These are phyloP conservation scores for Cryptococcus neoformans DNA, from an alignment of 1,284 basidiomycete genomes.

Conservation along the genomic window DNA sequence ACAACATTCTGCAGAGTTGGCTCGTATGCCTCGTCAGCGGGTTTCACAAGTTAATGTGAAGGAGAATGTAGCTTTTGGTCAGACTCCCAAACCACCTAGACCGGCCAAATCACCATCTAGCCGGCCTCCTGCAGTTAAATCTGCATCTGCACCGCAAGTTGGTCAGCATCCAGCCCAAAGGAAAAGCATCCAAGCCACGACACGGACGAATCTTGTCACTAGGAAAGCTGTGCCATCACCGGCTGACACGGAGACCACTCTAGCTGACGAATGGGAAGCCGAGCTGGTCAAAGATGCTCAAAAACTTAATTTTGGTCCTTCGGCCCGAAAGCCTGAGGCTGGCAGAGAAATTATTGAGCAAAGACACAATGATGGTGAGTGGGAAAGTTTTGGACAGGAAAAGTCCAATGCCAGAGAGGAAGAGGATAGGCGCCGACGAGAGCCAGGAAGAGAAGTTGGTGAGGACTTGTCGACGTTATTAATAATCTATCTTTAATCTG, in stretches of 20 bases:
- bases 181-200: not conserved
- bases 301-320: constrained; percentile 3
- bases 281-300: constrained; percentile 10
- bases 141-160: not conserved
- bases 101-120: not conserved
- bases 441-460: constrained; percentile 27
- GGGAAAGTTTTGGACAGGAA: constrained; percentile 33
- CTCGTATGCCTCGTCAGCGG: not conserved
- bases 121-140: not conserved
- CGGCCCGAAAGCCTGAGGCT: not conserved
- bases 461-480: not conserved
- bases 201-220: not conserved
- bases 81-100: not conserved
- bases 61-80: not conserved
- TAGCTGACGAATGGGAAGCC: constrained; percentile 16
- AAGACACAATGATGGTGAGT: constrained; percentile 15
- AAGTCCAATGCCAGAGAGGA: constrained; percentile 15
- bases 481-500: too few species aligned
- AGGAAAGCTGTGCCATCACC: constrained; percentile 1
- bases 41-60: not conserved
- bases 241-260: not conserved
- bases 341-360: constrained; percentile 7
- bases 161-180: too few species aligned
- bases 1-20: not conserved
- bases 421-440: constrained; percentile 27